Evolutionary conservation across 2,329 filamentous ascomycete genomes (phyloP), one percentile per base, ranked within the genome.

Genomic region (Pseudogymnoascus sp.): DNA sequence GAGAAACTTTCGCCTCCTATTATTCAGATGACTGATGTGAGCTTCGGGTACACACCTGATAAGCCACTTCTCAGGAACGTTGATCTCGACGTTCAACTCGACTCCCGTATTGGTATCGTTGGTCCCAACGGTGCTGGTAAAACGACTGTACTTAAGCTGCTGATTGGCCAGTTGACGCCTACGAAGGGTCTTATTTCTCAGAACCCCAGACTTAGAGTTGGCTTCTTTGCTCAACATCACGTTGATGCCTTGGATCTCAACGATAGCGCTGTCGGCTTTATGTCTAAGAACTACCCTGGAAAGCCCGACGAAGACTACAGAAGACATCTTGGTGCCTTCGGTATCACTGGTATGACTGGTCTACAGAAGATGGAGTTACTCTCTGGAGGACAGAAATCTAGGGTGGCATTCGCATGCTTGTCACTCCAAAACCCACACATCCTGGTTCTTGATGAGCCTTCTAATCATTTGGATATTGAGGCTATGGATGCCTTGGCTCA

Each of bases 81-180:
- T 64, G 95, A 99, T 72, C 83, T 99, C 23, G 93, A 97, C 74
- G 95, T 99, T 14, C 95, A 99, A 76, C 88, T 99, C 43, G 95
- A 99, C 78, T 97, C 93, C 7, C 90, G 95, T 67, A 99, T 99
- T 70, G 95, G 95, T 73, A 99, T 99, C 72, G 93, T 99, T n/a
- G 95, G 95, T 14, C 95, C 95, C 72, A 99, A 99, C 82, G 95
- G 95, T 77, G 95, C 95, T 49, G 95, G 95, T 83, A 99, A 99
- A 78, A 99, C 95, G 2, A 99, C 95, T 0, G 89, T 97, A n/a
- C 81, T 99, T 69, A 97, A 97, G 78, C 85, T 99, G n/a, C 87
- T 99, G 64, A 96, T 95, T 67, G 91, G 91, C 66, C 90, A 91
- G 70, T 83, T 99, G 23, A 77, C 85, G 63, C 86, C 95, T 3